A percentile compares a stretch with the other conserved stretches of the same genome.
phyloP scores from a whole-genome alignment of 73 alveolate species.

The Paramecium sexaurelia region DNA sequence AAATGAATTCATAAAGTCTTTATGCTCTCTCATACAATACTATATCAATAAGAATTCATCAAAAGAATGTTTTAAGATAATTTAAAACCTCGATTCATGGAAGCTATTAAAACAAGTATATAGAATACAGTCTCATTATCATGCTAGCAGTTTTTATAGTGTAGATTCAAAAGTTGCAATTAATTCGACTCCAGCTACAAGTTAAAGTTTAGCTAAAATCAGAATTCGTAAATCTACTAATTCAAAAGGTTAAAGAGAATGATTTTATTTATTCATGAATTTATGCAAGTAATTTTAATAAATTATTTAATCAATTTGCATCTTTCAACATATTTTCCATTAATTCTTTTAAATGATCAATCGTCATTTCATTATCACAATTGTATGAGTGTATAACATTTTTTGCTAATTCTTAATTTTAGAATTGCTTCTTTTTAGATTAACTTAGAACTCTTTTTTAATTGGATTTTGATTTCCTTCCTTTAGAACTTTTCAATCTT shows the following conservation, averaged over 20 bases:
- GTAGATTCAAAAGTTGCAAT: background rate
- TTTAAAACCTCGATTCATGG: conserved; percentile 22
- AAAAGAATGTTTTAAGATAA: background rate
- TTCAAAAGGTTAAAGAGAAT: background rate
- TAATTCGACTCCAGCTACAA: conserved; percentile 44
- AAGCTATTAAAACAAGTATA: background rate
- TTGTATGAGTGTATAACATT: background rate
- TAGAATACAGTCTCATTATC: background rate
- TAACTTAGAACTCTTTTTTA: background rate
- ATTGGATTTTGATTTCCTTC: background rate
- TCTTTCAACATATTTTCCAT: background rate
- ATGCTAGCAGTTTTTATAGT: conserved; percentile 55
- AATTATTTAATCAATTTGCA: background rate
- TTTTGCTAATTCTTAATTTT: background rate
- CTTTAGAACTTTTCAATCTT: background rate
- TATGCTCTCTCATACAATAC: background rate
- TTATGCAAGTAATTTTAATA: background rate
- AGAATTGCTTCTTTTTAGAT: background rate
- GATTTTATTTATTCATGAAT: background rate
- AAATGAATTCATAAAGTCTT: background rate
- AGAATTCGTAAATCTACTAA: background rate
- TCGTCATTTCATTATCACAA: background rate
- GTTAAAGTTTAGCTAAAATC: conserved; percentile 19
- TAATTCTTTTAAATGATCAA: background rate
- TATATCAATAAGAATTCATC: background rate